A percentile compares a stretch with the other conserved stretches of the same genome.
These are phyloP conservation scores for Epichloe baconii DNA, from an alignment of 2,329 filamentous ascomycete species.

Conservation along the genomic window DNA sequence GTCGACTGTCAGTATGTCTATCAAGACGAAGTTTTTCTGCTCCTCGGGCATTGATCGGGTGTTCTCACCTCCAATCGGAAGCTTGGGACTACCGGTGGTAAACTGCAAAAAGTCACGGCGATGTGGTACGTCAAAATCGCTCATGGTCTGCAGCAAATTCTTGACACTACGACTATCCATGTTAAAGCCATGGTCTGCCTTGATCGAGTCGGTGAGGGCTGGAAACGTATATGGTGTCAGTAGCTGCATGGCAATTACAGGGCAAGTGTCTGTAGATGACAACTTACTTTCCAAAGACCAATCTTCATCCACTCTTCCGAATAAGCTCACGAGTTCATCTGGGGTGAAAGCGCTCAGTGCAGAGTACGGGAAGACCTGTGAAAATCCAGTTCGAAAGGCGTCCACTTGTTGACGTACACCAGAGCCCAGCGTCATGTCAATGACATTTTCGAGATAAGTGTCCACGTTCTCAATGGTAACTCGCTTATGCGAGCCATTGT, in stretches of 20 bases:
- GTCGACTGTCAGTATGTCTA: constrained; percentile 18
- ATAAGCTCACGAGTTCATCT: constrained; percentile 86
- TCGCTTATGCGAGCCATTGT: constrained; percentile 57
- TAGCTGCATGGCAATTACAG: constrained; percentile 1
- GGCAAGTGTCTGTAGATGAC: neutral
- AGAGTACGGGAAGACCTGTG: constrained; percentile 90
- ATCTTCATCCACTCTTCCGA: constrained; percentile 85
- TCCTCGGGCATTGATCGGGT: constrained; percentile 8
- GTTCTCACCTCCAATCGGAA: constrained; percentile 83
- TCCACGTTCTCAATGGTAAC: constrained; percentile 91
- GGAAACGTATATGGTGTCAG: constrained; percentile 1
- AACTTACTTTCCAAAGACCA: constrained; percentile 90
- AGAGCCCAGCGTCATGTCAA: constrained; percentile 80
- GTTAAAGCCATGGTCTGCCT: constrained; percentile 96
- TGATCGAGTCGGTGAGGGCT: constrained; percentile 96
- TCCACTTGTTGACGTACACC: constrained; percentile 84
- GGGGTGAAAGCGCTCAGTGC: constrained; percentile 89
- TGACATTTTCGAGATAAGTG: constrained; percentile 72
- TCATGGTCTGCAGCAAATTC: constrained; percentile 91
- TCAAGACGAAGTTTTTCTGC: neutral
- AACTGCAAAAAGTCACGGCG: constrained; percentile 94
- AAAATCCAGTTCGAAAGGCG: constrained; percentile 83
- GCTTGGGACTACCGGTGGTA: constrained; percentile 92
- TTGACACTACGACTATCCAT: constrained; percentile 95
- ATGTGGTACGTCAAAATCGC: constrained; percentile 59